A percentile compares a stretch with the other conserved stretches of the same genome.
phyloP scores from a whole-genome alignment of 305 asterid species.

The Fraxinus baroniana region DNA sequence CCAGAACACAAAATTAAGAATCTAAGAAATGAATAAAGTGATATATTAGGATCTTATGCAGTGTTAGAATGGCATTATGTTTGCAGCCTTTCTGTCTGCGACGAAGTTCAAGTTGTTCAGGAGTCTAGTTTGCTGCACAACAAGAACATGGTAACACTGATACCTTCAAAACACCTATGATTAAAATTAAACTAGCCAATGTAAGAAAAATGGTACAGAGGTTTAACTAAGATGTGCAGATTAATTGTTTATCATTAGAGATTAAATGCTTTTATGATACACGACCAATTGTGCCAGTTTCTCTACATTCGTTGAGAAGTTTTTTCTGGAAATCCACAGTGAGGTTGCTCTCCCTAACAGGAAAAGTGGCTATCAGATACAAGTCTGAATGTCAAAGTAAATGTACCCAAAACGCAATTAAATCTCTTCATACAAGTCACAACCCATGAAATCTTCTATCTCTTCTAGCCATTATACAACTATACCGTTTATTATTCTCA shows the following conservation, averaged over 20 bases:
- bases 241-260: neutral
- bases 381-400: constrained; percentile 17
- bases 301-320: constrained; percentile 77
- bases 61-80: constrained; percentile 66
- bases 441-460: neutral
- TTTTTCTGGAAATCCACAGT: constrained; percentile 98
- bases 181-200: constrained; percentile 14
- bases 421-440: constrained; percentile 4
- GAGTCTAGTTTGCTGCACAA: constrained; percentile 99
- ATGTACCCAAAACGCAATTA: constrained; percentile 16
- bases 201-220: neutral
- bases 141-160: constrained; percentile 92
- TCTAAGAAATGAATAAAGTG: neutral
- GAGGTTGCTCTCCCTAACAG: constrained; percentile 94
- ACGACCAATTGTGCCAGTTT: constrained; percentile 85
- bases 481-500: neutral
- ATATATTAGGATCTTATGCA: constrained; percentile 19
- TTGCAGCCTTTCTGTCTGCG: constrained; percentile 77
- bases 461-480: constrained; percentile 9
- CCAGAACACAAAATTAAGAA: neutral
- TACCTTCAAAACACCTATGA: constrained; percentile 25
- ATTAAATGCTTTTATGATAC: neutral
- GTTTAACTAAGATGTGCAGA: neutral
- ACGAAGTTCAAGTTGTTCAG: constrained; percentile 87
- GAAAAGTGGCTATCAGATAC: constrained; percentile 33